phyloP scores from a whole-genome alignment of 2,329 filamentous ascomycete species.

The Kalaharituber pfeilii region DNA sequence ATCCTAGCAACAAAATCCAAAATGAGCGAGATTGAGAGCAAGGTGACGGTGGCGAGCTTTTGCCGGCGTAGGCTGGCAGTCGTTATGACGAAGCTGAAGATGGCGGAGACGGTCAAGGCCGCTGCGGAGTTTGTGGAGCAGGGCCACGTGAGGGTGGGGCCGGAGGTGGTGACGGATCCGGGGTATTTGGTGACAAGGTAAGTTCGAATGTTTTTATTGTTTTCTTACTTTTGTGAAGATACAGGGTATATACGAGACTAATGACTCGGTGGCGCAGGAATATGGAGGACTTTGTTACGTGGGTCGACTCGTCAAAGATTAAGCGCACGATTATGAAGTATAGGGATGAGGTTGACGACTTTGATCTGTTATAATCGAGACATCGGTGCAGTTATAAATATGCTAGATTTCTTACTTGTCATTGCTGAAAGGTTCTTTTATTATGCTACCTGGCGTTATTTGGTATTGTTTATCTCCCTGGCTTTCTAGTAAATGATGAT shows the following conservation, averaged over 20 bases:
- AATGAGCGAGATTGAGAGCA: conserved; percentile 69
- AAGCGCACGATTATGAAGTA: conserved; percentile 54
- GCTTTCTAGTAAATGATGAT: too few relatives aligned
- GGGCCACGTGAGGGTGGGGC: conserved; percentile 49
- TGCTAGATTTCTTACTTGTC: neutral
- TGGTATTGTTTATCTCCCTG: too few relatives aligned
- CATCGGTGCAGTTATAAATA: too few relatives aligned
- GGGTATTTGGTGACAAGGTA: conserved; percentile 42
- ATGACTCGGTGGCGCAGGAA: conserved; percentile 30
- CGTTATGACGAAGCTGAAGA: conserved; percentile 74
- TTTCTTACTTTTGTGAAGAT: neutral
- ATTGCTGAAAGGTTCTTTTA: neutral
- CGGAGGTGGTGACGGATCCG: conserved; percentile 49
- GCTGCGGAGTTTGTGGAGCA: conserved; percentile 47
- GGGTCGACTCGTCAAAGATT: conserved; percentile 56
- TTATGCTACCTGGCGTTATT: too few relatives aligned
- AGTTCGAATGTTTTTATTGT: conserved; percentile 2
- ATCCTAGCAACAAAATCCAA: conserved; percentile 58
- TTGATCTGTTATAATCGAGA: conserved; percentile 39
- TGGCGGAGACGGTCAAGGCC: conserved; percentile 81
- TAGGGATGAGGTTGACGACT: conserved; percentile 52
- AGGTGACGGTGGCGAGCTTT: conserved; percentile 76
- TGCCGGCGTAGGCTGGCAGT: conserved; percentile 70
- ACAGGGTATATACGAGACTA: conserved; percentile 1
- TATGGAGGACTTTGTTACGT: conserved; percentile 55